Percentiles rank a stretch among this genome's conserved stretches.
Evolutionary conservation across 116 monocot species (phyloP).

Genomic region (Dioscorea cayenensis): DNA sequence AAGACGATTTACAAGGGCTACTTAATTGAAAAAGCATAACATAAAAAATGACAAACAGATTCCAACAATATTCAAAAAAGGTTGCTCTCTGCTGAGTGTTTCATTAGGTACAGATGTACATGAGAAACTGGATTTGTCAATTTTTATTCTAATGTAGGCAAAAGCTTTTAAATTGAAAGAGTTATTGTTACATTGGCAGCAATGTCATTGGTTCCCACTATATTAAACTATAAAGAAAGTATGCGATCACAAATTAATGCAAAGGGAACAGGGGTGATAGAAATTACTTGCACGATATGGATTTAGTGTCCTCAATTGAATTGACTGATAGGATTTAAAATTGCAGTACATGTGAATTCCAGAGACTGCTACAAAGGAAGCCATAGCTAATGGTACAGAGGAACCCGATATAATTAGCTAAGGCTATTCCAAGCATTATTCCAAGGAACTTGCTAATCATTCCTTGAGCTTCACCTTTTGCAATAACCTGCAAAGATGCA

Average conservation of each 20-base stretch:
- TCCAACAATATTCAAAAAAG: too few relatives aligned
- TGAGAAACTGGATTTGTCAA: too few relatives aligned
- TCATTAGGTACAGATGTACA: too few relatives aligned
- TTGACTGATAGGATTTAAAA: slow-evolving; percentile 95
- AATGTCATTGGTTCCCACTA: background rate
- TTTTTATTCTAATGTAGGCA: background rate
- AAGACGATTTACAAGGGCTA: too few relatives aligned
- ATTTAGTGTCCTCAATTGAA: slow-evolving; percentile 93
- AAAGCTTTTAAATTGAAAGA: background rate
- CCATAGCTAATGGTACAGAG: slow-evolving; percentile 74
- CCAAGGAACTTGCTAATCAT: slow-evolving; percentile 99
- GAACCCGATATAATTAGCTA: slow-evolving; percentile 66
- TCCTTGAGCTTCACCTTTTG: slow-evolving; percentile 98
- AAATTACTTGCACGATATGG: slow-evolving; percentile 93
- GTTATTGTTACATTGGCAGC: background rate
- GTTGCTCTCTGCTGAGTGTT: too few relatives aligned
- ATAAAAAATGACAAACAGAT: too few relatives aligned
- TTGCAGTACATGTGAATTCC: slow-evolving; percentile 95
- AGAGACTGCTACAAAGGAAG: slow-evolving; percentile 58
- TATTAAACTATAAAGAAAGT: background rate
- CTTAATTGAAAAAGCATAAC: too few relatives aligned
- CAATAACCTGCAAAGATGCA: slow-evolving; percentile 63
- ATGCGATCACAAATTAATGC: background rate
- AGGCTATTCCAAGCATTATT: slow-evolving; percentile 80
- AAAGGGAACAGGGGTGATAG: background rate